Base-by-base conservation (phyloP, 257 asterid species). In the Dorcoceras hygrometricum region DNA sequence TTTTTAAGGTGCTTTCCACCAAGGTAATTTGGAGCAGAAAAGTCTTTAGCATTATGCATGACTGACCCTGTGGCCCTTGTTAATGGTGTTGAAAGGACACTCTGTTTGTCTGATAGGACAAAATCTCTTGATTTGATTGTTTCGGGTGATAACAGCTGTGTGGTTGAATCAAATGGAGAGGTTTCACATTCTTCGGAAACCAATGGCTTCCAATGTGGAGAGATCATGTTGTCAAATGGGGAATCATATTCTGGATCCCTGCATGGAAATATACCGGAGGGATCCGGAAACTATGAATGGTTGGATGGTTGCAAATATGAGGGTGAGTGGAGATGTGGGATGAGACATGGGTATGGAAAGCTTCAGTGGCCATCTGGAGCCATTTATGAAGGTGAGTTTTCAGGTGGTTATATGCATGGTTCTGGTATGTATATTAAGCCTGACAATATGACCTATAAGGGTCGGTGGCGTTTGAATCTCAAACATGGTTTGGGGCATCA, bases 401-500 rank as follows among this genome's bases (percentile, higher is more conserved):
- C 92, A 1, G 94, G 97, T 12, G 97, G 95, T 55, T 90, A 90
- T 74, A 80, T 90, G 76, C 84, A 87, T 25, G 97, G 97, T 5
- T 74, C 79, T 0, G 99, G 99, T 27, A 90, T 87, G 0, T 85
- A 82, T 75, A 79, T 70, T 5, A 76, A 87, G 24, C 62, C 75
- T 28, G 83, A 80, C 58, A 74, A 75, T 32, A 61, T 75, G 87
- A 76, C 65, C 64, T 87, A 88, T 75, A 85, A 83, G 77, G 99
- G 99, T 7, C 79, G 95, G 46, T 94, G 99, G 99, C 54, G 86
- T 61, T 74, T 94, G 77, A 90, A 71, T 57, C 88, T 87, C 59
- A 94, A 94, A 82, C 99, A 94, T 43, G 97, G 99, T 57, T 80
- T 94, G 77, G 99, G 99, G 57, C 78, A 75, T 82, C 96, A 94